Evolutionary conservation across 176 grass and related monocot species (phyloP).

Genomic region (Oryza officinalis): DNA sequence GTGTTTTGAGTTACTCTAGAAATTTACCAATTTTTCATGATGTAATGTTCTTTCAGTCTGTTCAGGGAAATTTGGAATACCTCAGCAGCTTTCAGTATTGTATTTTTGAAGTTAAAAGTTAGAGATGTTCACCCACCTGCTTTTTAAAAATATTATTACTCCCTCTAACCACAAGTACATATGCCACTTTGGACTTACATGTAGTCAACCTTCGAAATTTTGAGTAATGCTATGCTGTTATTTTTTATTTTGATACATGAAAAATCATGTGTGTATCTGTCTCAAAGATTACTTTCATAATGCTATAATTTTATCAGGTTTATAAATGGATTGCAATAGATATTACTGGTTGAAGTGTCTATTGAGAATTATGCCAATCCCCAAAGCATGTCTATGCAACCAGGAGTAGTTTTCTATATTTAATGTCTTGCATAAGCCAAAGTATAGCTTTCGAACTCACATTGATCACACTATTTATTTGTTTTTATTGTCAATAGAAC

Average conservation of each 20-base stretch:
- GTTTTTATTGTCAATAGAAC: constrained; percentile 48
- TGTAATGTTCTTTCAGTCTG: not conserved
- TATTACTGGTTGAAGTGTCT: not conserved
- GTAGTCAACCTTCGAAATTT: not conserved
- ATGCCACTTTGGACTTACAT: not conserved
- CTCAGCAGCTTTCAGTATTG: not conserved
- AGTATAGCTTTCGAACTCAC: constrained; percentile 12
- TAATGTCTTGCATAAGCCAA: constrained; percentile 9
- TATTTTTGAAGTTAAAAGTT: not conserved
- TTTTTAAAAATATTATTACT: not conserved
- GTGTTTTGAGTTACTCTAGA: constrained; percentile 4
- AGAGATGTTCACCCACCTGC: not conserved
- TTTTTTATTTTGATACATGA: not conserved
- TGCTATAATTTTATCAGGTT: not conserved
- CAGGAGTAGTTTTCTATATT: not conserved
- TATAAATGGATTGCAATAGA: not conserved
- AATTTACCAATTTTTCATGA: not conserved
- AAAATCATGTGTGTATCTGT: not conserved
- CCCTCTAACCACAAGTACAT: not conserved
- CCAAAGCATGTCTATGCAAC: not conserved
- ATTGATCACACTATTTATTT: constrained; percentile 9
- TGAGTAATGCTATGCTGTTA: not conserved
- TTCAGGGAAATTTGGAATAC: constrained; percentile 9
- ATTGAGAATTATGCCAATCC: not conserved
- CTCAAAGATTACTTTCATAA: not conserved